These are phyloP conservation scores for Cryphonectria japonica DNA, from an alignment of 2,329 filamentous ascomycete genomes.

Conservation along the genomic window DNA sequence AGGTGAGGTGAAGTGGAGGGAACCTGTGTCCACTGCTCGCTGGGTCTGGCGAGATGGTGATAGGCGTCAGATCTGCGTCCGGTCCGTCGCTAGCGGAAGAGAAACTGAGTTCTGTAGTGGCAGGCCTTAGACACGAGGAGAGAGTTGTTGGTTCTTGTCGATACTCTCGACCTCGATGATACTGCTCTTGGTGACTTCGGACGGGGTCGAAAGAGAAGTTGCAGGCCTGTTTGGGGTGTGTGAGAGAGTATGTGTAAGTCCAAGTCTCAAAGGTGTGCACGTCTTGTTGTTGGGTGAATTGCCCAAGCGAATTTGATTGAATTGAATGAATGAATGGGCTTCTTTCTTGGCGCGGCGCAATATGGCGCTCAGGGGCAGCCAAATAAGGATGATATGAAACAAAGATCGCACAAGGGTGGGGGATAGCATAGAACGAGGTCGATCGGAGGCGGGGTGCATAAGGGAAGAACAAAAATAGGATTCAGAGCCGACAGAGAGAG, in stretches of 20 bases:
- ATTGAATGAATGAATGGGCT: neutral
- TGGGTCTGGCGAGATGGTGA: conserved; percentile 24
- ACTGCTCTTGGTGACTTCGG: neutral
- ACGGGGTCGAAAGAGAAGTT: neutral
- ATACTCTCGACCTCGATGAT: neutral
- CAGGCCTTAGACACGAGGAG: neutral
- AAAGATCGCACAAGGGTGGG: conserved; percentile 6
- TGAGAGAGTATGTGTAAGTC: neutral
- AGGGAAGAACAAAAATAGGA: conserved; percentile 12
- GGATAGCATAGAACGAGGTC: neutral
- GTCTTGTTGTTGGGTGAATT: neutral
- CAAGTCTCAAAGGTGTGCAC: neutral
- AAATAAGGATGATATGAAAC: conserved; percentile 9
- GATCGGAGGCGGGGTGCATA: neutral
- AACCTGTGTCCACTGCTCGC: neutral
- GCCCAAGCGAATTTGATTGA: neutral
- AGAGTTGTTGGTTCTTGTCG: neutral
- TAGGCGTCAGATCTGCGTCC: conserved; percentile 16
- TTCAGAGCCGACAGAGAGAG: neutral
- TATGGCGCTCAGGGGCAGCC: conserved; percentile 12
- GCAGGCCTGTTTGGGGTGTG: neutral
- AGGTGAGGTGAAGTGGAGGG: neutral
- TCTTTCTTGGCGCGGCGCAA: conserved; percentile 9
- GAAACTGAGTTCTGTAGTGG: neutral
- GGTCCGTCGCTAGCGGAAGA: neutral